phyloP scores from a whole-genome alignment of 768 basidiomycete genomes.

The Trametes gibbosa region DNA sequence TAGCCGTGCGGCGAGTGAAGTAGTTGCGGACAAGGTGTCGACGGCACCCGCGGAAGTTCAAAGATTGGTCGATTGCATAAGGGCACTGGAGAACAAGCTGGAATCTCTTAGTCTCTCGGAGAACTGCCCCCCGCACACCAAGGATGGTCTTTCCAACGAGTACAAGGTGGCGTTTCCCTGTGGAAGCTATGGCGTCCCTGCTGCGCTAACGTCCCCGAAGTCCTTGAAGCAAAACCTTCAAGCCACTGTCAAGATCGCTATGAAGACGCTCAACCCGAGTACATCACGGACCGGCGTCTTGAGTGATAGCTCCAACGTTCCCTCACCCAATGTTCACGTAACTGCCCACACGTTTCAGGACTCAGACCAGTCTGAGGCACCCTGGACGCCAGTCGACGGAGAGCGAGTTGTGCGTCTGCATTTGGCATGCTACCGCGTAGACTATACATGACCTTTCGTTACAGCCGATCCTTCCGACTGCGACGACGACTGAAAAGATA shows the following conservation, averaged over 20 bases:
- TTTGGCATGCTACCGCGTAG: neutral
- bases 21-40: neutral
- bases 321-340: neutral
- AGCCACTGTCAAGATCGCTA: neutral
- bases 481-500: slow-evolving; percentile 40
- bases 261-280: neutral
- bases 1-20: neutral
- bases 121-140: slow-evolving; percentile 13
- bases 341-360: neutral
- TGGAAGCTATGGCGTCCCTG: neutral
- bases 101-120: slow-evolving; percentile 17
- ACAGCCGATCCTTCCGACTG: slow-evolving; percentile 9
- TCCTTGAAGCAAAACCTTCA: neutral
- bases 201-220: neutral
- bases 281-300: neutral
- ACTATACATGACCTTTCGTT: neutral
- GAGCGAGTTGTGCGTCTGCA: neutral
- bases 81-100: slow-evolving; percentile 28
- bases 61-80: slow-evolving; percentile 37
- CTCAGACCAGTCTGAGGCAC: neutral
- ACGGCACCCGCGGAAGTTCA: slow-evolving; percentile 10
- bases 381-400: slow-evolving; percentile 5
- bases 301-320: neutral
- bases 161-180: neutral
- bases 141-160: neutral